phyloP scores from a whole-genome alignment of 345 rosid species.

The Hypericum androsaemum region DNA sequence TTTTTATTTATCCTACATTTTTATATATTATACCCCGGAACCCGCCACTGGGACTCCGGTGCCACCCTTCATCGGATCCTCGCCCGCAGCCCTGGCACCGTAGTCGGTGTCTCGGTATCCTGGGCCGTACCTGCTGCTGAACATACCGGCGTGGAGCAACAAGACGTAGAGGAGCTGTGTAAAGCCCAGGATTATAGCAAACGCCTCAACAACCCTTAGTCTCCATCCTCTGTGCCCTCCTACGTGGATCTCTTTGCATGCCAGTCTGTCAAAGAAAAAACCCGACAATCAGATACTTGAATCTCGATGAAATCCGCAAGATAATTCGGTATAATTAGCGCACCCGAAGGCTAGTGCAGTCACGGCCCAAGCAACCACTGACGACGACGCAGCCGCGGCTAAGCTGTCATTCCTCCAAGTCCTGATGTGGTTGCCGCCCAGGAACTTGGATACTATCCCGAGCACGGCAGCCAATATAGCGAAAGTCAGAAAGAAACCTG shows the following conservation, averaged over 20 bases:
- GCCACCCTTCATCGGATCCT: neutral
- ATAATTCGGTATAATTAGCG: too few species aligned
- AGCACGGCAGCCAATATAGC: slow-evolving; percentile 48
- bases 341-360: slow-evolving; percentile 83
- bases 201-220: slow-evolving; percentile 57
- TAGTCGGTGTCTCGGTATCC: slow-evolving; percentile 59
- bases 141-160: slow-evolving; percentile 65
- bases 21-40: neutral
- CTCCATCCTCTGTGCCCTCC: slow-evolving; percentile 94
- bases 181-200: slow-evolving; percentile 54
- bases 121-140: slow-evolving; percentile 70
- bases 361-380: slow-evolving; percentile 67
- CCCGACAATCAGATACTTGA: neutral
- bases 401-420: slow-evolving; percentile 74
- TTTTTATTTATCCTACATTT: too few species aligned
- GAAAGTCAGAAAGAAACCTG: slow-evolving; percentile 59
- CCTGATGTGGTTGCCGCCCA: slow-evolving; percentile 66
- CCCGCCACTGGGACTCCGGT: neutral
- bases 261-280: slow-evolving; percentile 34
- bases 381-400: slow-evolving; percentile 63
- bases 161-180: slow-evolving; percentile 55
- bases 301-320: neutral
- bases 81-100: slow-evolving; percentile 17
- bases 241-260: slow-evolving; percentile 72
- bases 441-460: slow-evolving; percentile 62